These are phyloP conservation scores for Diaporthe sp. DNA, from an alignment of 2,329 filamentous ascomycete species.

Conservation along the genomic window DNA sequence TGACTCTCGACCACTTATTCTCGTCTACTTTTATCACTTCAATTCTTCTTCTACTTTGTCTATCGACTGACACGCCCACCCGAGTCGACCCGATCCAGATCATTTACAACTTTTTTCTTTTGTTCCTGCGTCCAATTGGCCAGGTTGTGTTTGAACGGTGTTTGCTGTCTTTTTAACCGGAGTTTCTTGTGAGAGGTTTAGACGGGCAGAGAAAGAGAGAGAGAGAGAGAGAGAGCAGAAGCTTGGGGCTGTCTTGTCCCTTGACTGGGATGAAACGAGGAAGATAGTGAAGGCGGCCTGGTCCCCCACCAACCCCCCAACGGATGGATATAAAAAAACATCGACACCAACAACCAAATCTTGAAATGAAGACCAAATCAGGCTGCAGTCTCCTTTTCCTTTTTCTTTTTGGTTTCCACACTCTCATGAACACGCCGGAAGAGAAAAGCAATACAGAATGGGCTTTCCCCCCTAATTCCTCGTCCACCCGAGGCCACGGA, in stretches of 20 bases:
- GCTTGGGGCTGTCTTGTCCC: background rate
- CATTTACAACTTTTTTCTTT: constrained; percentile 22
- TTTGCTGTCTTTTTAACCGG: constrained; percentile 2
- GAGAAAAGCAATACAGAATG: constrained; percentile 13
- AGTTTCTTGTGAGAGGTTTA: constrained; percentile 32
- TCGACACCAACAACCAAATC: constrained; percentile 5
- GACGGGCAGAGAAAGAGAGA: constrained; percentile 3
- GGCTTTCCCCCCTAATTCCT: background rate
- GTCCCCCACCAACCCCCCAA: background rate
- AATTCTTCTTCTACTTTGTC: constrained; percentile 6
- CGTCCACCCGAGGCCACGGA: background rate
- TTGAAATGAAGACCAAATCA: constrained; percentile 18
- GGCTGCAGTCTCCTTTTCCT: background rate
- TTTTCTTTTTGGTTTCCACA: background rate
- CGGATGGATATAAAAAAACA: constrained; percentile 31
- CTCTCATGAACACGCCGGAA: constrained; percentile 28
- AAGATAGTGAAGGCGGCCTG: constrained; percentile 4
- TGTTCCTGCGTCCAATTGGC: constrained; percentile 19
- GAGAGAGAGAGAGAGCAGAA: background rate
- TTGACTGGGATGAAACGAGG: background rate
- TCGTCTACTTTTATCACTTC: constrained; percentile 4
- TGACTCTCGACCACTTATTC: background rate
- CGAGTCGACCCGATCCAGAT: constrained; percentile 30
- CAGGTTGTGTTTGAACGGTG: background rate
- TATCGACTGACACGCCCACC: constrained; percentile 20